Base-by-base conservation (phyloP, 2,329 filamentous ascomycete species). In the Cordyceps militaris region DNA sequence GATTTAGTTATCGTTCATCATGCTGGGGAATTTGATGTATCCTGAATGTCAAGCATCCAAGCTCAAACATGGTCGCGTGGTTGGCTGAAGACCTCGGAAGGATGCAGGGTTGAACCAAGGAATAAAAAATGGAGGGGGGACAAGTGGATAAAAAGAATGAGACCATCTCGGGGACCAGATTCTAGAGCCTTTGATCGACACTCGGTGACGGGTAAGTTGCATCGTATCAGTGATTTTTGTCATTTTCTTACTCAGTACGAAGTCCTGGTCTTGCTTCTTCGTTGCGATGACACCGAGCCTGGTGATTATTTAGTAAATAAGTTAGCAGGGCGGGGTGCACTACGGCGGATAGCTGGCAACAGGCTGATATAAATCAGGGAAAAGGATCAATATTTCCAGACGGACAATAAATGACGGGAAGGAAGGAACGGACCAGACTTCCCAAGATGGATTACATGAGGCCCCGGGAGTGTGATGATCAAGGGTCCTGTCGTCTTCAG, bases 181-280 rank as follows among this genome's bases (percentile, higher is more conserved):
- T 56, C 53, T 56, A 56, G 53, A 47, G 42, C 32, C 21, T 48
- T 48, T 48, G 53, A 56, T 56, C 53, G 53, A 48, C 53, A 32
- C 21, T 48, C n/a, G 32, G 53, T 24, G 32, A 30, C 13, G 21
- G 32, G 53, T 30, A 40, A 48, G 23, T n/a, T 48, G 53, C 43
- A 47, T 30, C 28, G 26, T 44, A 23, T 24, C 16, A 32, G 26
- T 54, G 8, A n/a, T 21, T 1, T 36, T 14, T 42, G 8, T 19
- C 3, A 19, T 24, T 30, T 43, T 19, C n/a, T 19, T 9, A 30
- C 6, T 26, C 32, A 3, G 10, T 48, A 5, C 26, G 26, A 32
- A 48, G 46, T 48, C 28, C 28, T 32, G 28, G 28, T 32, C 28
- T 32, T 32, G 28, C 6, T 38, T 13, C n/a, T 16, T 38, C 16